Percentiles rank a stretch among this genome's conserved stretches.
Evolutionary conservation across 345 rosid genomes (phyloP).

Genomic region (Eucalyptus pauciflora): DNA sequence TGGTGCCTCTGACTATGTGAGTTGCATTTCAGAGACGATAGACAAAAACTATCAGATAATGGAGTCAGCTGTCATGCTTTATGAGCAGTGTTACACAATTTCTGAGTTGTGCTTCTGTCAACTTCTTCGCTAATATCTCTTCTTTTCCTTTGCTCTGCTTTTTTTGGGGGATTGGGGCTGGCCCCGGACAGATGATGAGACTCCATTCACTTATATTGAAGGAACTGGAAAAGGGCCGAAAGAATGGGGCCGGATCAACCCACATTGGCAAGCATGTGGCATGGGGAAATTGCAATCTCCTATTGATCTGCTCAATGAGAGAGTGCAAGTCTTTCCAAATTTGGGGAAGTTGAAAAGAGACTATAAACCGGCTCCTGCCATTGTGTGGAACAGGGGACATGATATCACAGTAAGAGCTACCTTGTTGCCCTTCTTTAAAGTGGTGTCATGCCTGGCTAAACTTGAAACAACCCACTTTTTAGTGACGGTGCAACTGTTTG

Average conservation of each 20-base stretch:
- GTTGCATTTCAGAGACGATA: not conserved
- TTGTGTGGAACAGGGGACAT: conserved; percentile 54
- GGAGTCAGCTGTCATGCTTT: not conserved
- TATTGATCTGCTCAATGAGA: conserved; percentile 27
- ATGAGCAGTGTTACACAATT: not conserved
- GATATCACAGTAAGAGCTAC: conserved; percentile 32
- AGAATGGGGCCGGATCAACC: conserved; percentile 33
- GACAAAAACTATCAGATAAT: not conserved
- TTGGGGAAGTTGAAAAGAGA: conserved; percentile 27
- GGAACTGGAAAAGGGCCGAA: conserved; percentile 31
- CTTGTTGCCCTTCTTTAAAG: not conserved
- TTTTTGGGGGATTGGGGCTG: not conserved
- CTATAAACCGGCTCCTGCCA: conserved; percentile 51
- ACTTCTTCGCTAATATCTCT: not conserved
- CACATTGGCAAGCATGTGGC: conserved; percentile 39
- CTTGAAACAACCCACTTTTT: not conserved
- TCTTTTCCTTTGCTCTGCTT: not conserved
- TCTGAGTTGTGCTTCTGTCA: not conserved
- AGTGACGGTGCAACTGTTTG: not conserved
- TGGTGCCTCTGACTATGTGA: not conserved
- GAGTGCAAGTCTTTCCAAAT: conserved; percentile 4
- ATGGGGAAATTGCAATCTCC: conserved; percentile 62
- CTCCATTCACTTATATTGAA: conserved; percentile 20
- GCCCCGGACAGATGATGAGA: conserved; percentile 25
- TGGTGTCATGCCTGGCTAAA: not conserved